A percentile compares a stretch with the other conserved stretches of the same genome.
These are phyloP conservation scores for Tylopilus sp. DNA, from an alignment of 768 basidiomycete species.

Conservation along the genomic window DNA sequence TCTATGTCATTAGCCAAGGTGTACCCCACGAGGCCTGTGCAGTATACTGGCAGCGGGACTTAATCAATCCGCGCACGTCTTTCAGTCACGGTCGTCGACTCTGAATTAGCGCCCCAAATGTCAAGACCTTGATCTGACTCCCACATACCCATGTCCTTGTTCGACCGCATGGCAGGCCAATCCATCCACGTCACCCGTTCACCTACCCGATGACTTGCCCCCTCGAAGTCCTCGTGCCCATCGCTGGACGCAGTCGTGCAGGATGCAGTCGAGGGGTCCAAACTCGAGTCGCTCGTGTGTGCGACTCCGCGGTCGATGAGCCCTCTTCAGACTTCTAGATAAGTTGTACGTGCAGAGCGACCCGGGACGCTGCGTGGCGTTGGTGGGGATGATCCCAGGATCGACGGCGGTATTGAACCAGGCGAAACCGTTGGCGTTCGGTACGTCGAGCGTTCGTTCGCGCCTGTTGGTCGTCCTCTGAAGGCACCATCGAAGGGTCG, in stretches of 20 bases:
- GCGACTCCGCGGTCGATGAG: conserved; percentile 63
- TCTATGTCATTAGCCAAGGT: conserved; percentile 57
- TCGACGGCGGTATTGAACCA: conserved; percentile 58
- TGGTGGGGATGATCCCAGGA: conserved; percentile 69
- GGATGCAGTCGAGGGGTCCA: conserved; percentile 43
- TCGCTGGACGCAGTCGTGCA: conserved; percentile 41
- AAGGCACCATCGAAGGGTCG: conserved; percentile 43
- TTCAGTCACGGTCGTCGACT: conserved; percentile 83
- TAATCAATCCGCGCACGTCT: conserved; percentile 72
- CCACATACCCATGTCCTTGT: conserved; percentile 70
- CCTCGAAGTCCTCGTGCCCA: conserved; percentile 48
- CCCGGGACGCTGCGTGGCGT: conserved; percentile 63
- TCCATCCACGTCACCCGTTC: conserved; percentile 43
- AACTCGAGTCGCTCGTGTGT: conserved; percentile 59
- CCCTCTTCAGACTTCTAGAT: conserved; percentile 66
- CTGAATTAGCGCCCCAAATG: conserved; percentile 85
- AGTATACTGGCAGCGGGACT: conserved; percentile 66
- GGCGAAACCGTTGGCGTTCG: conserved; percentile 54
- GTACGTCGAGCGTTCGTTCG: conserved; percentile 46
- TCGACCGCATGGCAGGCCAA: conserved; percentile 56
- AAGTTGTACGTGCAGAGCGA: no score
- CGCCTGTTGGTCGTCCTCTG: conserved; percentile 1
- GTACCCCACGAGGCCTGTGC: conserved; percentile 73
- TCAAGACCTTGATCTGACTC: conserved; percentile 44
- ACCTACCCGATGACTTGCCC: conserved; percentile 55